Percentiles rank a stretch among this genome's conserved stretches.
These are phyloP conservation scores for Solanum lignicaule DNA, from an alignment of 257 asterid species.

Conservation along the genomic window DNA sequence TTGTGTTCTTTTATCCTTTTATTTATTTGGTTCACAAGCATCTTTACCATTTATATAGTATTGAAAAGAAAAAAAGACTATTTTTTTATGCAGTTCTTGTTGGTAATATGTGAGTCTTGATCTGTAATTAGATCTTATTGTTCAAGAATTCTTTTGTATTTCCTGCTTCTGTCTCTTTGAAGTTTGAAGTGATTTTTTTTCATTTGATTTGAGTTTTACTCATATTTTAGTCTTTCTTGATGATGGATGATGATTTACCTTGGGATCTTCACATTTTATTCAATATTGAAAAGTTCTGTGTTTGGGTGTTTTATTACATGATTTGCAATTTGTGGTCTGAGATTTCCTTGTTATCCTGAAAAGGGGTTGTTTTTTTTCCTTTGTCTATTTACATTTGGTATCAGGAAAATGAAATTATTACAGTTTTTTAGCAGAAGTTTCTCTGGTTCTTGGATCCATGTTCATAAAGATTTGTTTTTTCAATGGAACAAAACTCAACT, in stretches of 20 bases:
- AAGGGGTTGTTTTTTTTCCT: too few relatives aligned
- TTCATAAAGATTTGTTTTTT: neutral
- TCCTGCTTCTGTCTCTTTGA: neutral
- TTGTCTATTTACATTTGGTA: neutral
- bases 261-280: neutral
- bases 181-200: neutral
- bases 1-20: neutral
- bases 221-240: neutral
- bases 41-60: neutral
- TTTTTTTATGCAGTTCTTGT: neutral
- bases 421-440: neutral
- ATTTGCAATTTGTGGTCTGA: neutral
- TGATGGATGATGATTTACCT: neutral
- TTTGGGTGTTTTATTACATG: neutral
- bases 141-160: neutral
- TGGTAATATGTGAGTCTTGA: neutral
- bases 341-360: neutral
- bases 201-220: neutral
- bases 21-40: neutral
- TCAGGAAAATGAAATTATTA: neutral
- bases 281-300: neutral
- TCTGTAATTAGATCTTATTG: slow-evolving; percentile 1
- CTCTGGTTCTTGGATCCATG: neutral
- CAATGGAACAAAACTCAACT: neutral
- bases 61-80: neutral